phyloP scores from a whole-genome alignment of 768 basidiomycete species.

The Suillus brevipes region DNA sequence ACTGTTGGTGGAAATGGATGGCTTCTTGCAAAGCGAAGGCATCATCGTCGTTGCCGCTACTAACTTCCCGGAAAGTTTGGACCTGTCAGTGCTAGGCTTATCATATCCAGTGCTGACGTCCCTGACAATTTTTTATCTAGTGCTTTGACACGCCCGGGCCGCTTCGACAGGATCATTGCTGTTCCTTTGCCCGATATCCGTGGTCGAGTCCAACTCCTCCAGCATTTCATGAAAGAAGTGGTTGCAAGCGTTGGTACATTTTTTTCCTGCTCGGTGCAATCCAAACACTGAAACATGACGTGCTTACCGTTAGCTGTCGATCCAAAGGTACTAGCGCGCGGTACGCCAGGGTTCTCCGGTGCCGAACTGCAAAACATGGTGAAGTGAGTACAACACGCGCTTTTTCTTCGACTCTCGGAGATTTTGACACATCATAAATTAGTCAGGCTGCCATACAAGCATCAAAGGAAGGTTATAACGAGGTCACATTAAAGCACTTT shows the following conservation, averaged over 20 bases:
- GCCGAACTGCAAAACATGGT: conserved; percentile 97
- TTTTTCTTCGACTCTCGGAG: neutral
- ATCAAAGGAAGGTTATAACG: conserved; percentile 73
- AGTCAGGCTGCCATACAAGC: conserved; percentile 95
- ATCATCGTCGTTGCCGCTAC: conserved; percentile 97
- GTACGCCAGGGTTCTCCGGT: conserved; percentile 94
- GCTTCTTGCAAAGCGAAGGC: conserved; percentile 90
- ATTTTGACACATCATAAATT: conserved; percentile 9
- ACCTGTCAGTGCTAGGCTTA: conserved; percentile 57
- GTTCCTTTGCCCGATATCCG: conserved; percentile 95
- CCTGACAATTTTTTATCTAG: conserved; percentile 41
- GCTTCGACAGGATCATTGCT: conserved; percentile 91
- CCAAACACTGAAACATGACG: neutral
- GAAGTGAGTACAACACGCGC: conserved; percentile 56
- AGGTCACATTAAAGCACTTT: conserved; percentile 79
- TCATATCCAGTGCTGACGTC: conserved; percentile 3
- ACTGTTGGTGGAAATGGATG: conserved; percentile 95
- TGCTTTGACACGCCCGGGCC: conserved; percentile 92
- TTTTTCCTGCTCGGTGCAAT: neutral
- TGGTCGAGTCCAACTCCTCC: conserved; percentile 89
- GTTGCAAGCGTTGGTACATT: conserved; percentile 54
- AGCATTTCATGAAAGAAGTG: conserved; percentile 87
- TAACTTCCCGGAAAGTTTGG: conserved; percentile 93
- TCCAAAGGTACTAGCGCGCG: conserved; percentile 84
- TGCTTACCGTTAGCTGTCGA: conserved; percentile 61